These are phyloP conservation scores for Apophysomyces variabilis DNA, from an alignment of 371 early-diverging fungal species.

Conservation along the genomic window DNA sequence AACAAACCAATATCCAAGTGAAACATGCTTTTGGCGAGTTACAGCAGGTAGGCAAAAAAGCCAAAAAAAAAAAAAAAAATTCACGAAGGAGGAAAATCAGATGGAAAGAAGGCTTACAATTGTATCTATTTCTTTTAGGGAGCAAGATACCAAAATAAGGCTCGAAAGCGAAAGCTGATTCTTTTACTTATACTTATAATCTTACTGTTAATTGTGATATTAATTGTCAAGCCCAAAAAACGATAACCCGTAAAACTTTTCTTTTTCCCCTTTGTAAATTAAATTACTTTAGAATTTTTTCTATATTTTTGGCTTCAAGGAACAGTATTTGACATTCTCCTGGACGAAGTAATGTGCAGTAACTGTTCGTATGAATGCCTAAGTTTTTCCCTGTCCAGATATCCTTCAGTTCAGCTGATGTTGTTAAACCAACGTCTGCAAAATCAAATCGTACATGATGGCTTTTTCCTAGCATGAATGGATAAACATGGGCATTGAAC, in stretches of 20 bases:
- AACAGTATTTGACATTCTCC: slow-evolving; percentile 28
- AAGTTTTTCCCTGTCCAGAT: slow-evolving; percentile 41
- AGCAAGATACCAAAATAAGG: slow-evolving; percentile 67
- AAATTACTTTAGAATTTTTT: background rate
- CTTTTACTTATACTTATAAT: slow-evolving; percentile 66
- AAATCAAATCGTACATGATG: slow-evolving; percentile 36
- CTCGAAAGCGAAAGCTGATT: slow-evolving; percentile 68
- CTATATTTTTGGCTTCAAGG: slow-evolving; percentile 9
- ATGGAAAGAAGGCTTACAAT: too few species aligned
- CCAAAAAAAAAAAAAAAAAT: background rate
- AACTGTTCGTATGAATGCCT: slow-evolving; percentile 18
- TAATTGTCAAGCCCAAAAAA: slow-evolving; percentile 66
- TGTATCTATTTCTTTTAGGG: slow-evolving; percentile 37
- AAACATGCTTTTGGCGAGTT: slow-evolving; percentile 87
- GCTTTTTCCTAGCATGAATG: slow-evolving; percentile 40
- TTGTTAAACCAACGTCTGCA: slow-evolving; percentile 27
- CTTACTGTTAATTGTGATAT: slow-evolving; percentile 59
- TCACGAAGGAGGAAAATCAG: background rate
- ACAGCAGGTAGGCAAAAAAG: slow-evolving; percentile 63
- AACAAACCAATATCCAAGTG: slow-evolving; percentile 78
- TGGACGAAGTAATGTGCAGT: slow-evolving; percentile 18
- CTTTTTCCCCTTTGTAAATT: background rate
- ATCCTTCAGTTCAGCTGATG: slow-evolving; percentile 21
- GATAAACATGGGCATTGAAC: slow-evolving; percentile 45
- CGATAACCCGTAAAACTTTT: slow-evolving; percentile 1